Conservation (phyloP, 2,329 filamentous ascomycete genomes). For the Xylaria sp. region DNA sequence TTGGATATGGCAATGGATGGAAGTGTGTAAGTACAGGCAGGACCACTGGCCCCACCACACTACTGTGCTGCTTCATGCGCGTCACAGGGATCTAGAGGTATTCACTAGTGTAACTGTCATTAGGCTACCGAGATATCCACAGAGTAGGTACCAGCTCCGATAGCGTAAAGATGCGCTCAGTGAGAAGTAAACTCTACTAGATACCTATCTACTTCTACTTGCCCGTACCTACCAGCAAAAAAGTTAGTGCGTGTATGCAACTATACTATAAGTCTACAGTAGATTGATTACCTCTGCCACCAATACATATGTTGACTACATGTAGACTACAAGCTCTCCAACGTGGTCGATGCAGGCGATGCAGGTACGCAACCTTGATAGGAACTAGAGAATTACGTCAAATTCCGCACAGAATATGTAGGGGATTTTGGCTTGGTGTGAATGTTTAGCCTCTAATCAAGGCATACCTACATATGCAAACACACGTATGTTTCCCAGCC, state of each 20-base stretch:
- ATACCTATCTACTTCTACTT: no score
- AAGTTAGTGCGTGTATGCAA: no score
- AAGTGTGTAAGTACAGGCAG: conserved; percentile 14
- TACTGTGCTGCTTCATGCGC: conserved; percentile 29
- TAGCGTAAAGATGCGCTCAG: not conserved
- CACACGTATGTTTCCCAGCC: no score
- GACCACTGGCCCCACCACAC: conserved; percentile 25
- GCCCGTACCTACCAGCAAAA: no score
- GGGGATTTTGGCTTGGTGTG: not conserved
- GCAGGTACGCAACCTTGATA: no score
- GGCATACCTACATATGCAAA: not conserved
- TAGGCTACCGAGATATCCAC: conserved; percentile 20
- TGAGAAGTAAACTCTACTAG: no score
- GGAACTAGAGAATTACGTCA: not conserved
- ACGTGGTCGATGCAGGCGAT: no score
- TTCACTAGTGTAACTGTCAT: not conserved
- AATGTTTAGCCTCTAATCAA: not conserved
- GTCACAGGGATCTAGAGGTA: conserved; percentile 28
- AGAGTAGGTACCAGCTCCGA: not conserved
- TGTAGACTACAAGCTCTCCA: no score
- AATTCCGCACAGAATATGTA: not conserved
- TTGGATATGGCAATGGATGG: conserved; percentile 15
- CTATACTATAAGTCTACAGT: no score
- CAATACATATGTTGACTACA: no score
- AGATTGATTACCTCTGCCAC: no score